Evolutionary conservation across 106 monocot genomes (phyloP).

Genomic region (Xerophyta viscosa): DNA sequence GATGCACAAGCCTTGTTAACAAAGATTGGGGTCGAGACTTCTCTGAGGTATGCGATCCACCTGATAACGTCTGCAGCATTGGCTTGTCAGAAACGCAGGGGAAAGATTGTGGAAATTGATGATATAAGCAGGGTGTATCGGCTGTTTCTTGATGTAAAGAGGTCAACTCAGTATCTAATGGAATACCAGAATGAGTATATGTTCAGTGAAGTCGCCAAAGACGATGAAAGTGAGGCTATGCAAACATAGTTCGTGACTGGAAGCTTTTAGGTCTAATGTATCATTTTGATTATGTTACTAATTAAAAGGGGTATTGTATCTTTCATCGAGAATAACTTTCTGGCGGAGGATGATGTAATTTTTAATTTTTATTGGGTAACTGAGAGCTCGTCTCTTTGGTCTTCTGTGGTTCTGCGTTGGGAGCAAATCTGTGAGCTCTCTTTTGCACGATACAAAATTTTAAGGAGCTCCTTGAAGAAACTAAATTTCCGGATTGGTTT

Average conservation of each 20-base stretch:
- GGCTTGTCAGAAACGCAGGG: conserved; percentile 72
- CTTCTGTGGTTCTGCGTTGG: too few species aligned
- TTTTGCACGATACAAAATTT: too few species aligned
- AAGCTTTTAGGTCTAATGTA: too few species aligned
- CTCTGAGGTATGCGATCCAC: conserved; percentile 77
- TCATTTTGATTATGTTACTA: too few species aligned
- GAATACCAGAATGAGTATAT: conserved; percentile 92
- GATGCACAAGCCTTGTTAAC: conserved; percentile 70
- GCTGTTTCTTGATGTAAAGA: conserved; percentile 90
- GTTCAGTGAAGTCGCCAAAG: conserved; percentile 62
- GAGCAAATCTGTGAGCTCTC: too few species aligned
- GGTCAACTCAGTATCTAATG: conserved; percentile 89
- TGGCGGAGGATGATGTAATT: too few species aligned
- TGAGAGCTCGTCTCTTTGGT: too few species aligned
- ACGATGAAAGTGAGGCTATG: conserved; percentile 54
- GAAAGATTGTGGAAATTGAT: conserved; percentile 85
- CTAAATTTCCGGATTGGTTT: too few species aligned
- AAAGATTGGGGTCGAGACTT: conserved; percentile 83
- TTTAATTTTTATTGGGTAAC: too few species aligned
- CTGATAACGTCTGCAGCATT: conserved; percentile 70
- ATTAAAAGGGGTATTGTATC: too few species aligned
- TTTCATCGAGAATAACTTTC: too few species aligned
- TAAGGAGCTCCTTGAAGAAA: too few species aligned
- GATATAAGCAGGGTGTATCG: conserved; percentile 83
- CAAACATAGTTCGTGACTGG: conserved; percentile 48